These are phyloP conservation scores for Pochonia chlamydosporia DNA, from an alignment of 2,329 filamentous ascomycete species.

Conservation along the genomic window DNA sequence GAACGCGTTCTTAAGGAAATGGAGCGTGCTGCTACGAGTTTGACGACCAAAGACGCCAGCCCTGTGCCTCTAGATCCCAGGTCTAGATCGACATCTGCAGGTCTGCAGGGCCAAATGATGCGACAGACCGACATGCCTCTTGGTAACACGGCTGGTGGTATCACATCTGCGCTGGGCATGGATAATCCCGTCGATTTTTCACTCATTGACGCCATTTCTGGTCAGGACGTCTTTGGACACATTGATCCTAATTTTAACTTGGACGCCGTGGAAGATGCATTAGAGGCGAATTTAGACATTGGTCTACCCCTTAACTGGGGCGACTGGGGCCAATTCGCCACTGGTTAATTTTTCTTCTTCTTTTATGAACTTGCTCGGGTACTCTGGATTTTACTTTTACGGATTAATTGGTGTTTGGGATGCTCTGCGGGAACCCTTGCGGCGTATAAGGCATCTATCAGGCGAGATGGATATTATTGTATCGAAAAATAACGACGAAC, in stretches of 20 bases:
- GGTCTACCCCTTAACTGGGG: conserved; percentile 47
- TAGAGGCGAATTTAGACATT: conserved; percentile 50
- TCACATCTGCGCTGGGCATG: conserved; percentile 21
- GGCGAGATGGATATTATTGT: no score
- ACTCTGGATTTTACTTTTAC: no score
- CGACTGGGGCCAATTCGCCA: conserved; percentile 34
- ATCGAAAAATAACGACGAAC: no score
- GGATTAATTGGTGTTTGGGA: not conserved
- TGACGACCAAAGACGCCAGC: conserved; percentile 32
- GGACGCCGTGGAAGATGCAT: conserved; percentile 46
- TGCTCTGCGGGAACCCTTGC: no score
- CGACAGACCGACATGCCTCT: conserved; percentile 13
- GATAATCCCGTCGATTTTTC: conserved; percentile 35
- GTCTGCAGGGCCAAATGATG: conserved; percentile 2
- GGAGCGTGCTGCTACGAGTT: conserved; percentile 44
- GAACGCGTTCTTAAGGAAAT: conserved; percentile 51
- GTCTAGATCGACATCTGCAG: conserved; percentile 12
- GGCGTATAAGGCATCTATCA: no score
- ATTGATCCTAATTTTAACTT: conserved; percentile 51
- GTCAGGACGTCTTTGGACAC: conserved; percentile 49
- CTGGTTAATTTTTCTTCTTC: not conserved
- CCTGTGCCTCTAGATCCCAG: conserved; percentile 16
- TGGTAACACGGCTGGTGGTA: conserved; percentile 19
- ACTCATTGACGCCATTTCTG: conserved; percentile 36
- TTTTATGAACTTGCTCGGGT: no score